Evolutionary conservation across 495 filamentous ascomycete species (phyloP).

Genomic region (Hypoxylon subgilvum): DNA sequence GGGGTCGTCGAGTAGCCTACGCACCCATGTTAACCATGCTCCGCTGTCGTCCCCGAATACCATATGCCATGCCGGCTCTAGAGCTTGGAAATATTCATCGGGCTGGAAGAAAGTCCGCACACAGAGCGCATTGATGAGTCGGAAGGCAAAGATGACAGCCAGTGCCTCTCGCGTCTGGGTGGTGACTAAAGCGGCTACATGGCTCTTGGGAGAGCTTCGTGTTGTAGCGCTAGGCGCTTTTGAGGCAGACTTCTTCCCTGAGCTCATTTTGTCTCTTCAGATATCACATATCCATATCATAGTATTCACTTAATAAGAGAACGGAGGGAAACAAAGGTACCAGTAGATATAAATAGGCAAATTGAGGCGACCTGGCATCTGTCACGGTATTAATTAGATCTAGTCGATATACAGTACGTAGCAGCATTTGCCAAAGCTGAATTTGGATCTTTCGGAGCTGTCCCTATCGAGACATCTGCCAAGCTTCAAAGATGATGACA

Average conservation of each 20-base stretch:
- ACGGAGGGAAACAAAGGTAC: neutral
- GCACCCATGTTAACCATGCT: slow-evolving; percentile 96
- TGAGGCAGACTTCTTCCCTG: slow-evolving; percentile 20
- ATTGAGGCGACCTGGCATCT: slow-evolving; percentile 35
- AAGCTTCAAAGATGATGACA: slow-evolving; percentile 11
- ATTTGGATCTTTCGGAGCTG: slow-evolving; percentile 36
- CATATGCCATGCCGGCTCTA: slow-evolving; percentile 93
- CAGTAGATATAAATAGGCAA: slow-evolving; percentile 10
- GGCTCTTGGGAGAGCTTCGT: slow-evolving; percentile 8
- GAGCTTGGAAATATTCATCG: slow-evolving; percentile 97
- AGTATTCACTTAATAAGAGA: neutral
- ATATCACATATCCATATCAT: slow-evolving; percentile 16
- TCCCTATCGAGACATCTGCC: slow-evolving; percentile 22
- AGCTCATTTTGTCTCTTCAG: slow-evolving; percentile 29
- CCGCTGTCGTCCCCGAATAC: slow-evolving; percentile 79
- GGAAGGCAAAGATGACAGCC: slow-evolving; percentile 72
- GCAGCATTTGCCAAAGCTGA: slow-evolving; percentile 11
- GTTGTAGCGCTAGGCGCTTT: slow-evolving; percentile 11
- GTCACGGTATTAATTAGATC: slow-evolving; percentile 6
- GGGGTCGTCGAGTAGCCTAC: slow-evolving; percentile 29
- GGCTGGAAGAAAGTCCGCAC: slow-evolving; percentile 97
- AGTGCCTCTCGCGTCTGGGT: slow-evolving; percentile 57
- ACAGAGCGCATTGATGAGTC: slow-evolving; percentile 82
- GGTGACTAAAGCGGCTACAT: slow-evolving; percentile 23
- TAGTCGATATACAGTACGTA: no score